phyloP scores from a whole-genome alignment of 768 basidiomycete species.

The Mrakia blollopis region DNA sequence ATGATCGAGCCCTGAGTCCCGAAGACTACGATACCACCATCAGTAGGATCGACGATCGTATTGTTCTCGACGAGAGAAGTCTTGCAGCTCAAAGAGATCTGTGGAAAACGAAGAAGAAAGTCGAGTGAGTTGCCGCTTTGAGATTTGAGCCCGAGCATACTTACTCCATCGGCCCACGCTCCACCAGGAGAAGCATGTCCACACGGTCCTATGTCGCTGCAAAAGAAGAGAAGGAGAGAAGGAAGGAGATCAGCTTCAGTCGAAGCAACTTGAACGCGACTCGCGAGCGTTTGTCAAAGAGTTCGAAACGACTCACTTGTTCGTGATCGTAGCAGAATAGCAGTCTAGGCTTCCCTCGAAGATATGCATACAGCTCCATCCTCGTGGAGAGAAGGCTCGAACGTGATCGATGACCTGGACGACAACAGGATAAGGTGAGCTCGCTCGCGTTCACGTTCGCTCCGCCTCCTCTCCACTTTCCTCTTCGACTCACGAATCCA shows the following conservation, averaged over 20 bases:
- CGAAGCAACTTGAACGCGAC: no score
- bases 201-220: constrained; percentile 55
- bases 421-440: no score
- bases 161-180: constrained; percentile 76
- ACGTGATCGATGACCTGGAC: constrained; percentile 70
- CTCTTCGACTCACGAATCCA: constrained; percentile 36
- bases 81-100: constrained; percentile 50
- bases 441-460: background rate
- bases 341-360: constrained; percentile 35
- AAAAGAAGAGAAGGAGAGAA: constrained; percentile 32
- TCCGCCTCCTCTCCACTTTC: background rate
- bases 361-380: constrained; percentile 76
- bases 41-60: constrained; percentile 65
- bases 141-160: background rate
- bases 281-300: no score
- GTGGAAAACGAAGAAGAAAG: no score
- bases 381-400: constrained; percentile 61
- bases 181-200: constrained; percentile 48
- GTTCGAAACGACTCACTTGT: constrained; percentile 52
- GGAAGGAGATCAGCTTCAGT: background rate
- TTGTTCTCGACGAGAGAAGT: constrained; percentile 63
- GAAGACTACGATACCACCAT: constrained; percentile 74
- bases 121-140: no score
- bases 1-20: constrained; percentile 68
- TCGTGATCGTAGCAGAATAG: constrained; percentile 51